Percentiles rank a stretch among this genome's conserved stretches.
These are phyloP conservation scores for Globisporangium carolinianum DNA, from an alignment of 352 stramenopile genomes.

Conservation along the genomic window DNA sequence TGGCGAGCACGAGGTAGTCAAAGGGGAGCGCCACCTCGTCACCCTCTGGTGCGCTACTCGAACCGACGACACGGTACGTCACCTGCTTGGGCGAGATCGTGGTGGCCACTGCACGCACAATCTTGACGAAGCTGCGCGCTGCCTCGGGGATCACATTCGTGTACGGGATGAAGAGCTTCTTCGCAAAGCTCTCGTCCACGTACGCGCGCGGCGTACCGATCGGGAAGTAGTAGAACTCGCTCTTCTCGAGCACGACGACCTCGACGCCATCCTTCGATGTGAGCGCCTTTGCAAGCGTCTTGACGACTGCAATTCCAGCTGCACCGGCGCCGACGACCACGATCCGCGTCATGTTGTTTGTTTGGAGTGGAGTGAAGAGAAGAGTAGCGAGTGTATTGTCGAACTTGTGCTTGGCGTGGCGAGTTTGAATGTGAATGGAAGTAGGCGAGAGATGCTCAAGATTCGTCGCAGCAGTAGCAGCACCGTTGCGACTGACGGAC, in stretches of 20 bases:
- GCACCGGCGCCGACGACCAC: conserved; percentile 46
- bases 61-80: too few relatives aligned
- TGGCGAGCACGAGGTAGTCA: conserved; percentile 59
- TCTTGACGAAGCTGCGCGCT: conserved; percentile 25
- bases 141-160: conserved; percentile 34
- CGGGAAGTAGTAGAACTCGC: conserved; percentile 40
- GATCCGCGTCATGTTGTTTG: conserved; percentile 16
- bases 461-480: too few relatives aligned
- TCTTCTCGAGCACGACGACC: conserved; percentile 52
- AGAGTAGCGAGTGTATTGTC: too few relatives aligned
- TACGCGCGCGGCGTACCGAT: conserved; percentile 35
- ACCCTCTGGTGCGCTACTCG: too few relatives aligned
- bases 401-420: too few relatives aligned
- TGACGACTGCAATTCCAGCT: conserved; percentile 31
- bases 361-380: too few relatives aligned
- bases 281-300: conserved; percentile 30
- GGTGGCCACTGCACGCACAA: conserved; percentile 36
- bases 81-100: conserved; percentile 12
- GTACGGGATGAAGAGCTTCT: conserved; percentile 54
- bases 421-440: too few relatives aligned
- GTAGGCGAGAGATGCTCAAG: too few relatives aligned
- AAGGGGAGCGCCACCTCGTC: conserved; percentile 20
- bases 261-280: conserved; percentile 25
- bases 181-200: conserved; percentile 32
- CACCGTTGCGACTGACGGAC: too few relatives aligned